Conservation (phyloP, 768 basidiomycete genomes). For the Rubroboletus satanas region DNA sequence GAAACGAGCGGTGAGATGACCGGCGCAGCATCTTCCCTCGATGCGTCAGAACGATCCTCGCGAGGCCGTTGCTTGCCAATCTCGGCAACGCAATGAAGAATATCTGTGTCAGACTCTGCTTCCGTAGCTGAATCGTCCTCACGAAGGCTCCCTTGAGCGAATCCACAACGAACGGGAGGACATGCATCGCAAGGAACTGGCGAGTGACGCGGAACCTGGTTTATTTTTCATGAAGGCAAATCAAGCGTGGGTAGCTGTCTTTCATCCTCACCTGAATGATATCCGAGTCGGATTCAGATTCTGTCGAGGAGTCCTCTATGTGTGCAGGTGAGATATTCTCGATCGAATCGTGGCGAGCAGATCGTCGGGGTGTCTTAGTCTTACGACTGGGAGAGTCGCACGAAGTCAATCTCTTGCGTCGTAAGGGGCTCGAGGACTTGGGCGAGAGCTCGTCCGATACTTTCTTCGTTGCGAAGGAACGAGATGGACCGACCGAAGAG, state of each 20-base stretch:
- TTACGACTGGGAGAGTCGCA: slow-evolving; percentile 4
- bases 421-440: background rate
- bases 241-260: background rate
- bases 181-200: background rate
- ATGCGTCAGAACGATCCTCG: background rate
- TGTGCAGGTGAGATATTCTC: slow-evolving; percentile 2
- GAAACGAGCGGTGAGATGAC: slow-evolving; percentile 29
- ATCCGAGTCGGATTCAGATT: slow-evolving; percentile 28
- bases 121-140: slow-evolving; percentile 31
- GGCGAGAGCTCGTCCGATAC: background rate
- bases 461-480: slow-evolving; percentile 1
- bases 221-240: background rate
- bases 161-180: background rate
- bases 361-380: background rate
- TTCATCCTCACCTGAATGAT: slow-evolving; percentile 9
- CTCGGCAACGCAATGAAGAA: slow-evolving; percentile 16
- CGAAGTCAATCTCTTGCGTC: background rate
- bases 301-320: slow-evolving; percentile 30
- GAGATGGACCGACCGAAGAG: background rate
- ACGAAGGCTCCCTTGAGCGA: background rate
- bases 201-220: background rate
- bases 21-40: slow-evolving; percentile 3
- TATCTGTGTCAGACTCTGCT: slow-evolving; percentile 32
- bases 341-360: slow-evolving; percentile 1
- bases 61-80: slow-evolving; percentile 12